Base-by-base conservation (phyloP, 306 rosid species). In the Cotoneaster glaucophyllus region DNA sequence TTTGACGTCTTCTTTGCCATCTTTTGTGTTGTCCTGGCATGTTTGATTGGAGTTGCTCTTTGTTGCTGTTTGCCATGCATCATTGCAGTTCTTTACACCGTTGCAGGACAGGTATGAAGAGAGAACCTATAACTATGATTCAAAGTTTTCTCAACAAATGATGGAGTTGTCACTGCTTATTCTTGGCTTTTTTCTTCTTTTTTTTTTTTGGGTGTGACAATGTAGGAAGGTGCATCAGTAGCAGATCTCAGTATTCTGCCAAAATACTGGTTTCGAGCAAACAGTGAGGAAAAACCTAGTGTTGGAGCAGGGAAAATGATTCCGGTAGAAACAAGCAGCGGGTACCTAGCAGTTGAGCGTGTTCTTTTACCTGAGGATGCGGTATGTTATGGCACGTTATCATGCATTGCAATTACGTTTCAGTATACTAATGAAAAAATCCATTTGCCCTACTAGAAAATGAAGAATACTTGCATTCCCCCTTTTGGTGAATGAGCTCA, bases 51-150 rank as follows among this genome's bases (percentile, higher is more conserved):
- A 37, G 78, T 96, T 77, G 99, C 98, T 64, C 93, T 96, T 70
- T 96, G 99, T 81, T 96, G 99, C 88, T 96, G 98, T 84, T 83
- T 96, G 90, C 98, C 99, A 54, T 96, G 99, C 89, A 96, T 96
- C 81, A 90, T 92, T 84, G 99, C 99, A 24, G 84, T 96, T 82
- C 97, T 96, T 68, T 90, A 96, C 62, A 96, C 97, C 22, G 87
- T 96, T 85, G 99, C 98, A 17, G 97, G 97, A 80, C 97, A 89
- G 98, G 99, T 96, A 88, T 75, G 86, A 45, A 75, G 74, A 63
- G 50, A 56, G 26, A 54, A 53, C 78, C 70, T 50, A 73, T 64
- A 70, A 79, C 53, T 45, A 13, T 45, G 52, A 22, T 41, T 75
- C 5, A 28, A 72, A 63, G 61, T 6, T 64, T 74, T 52, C 45